phyloP scores from a whole-genome alignment of 805 yeast genomes.

The Wickerhamiella dianesei region DNA sequence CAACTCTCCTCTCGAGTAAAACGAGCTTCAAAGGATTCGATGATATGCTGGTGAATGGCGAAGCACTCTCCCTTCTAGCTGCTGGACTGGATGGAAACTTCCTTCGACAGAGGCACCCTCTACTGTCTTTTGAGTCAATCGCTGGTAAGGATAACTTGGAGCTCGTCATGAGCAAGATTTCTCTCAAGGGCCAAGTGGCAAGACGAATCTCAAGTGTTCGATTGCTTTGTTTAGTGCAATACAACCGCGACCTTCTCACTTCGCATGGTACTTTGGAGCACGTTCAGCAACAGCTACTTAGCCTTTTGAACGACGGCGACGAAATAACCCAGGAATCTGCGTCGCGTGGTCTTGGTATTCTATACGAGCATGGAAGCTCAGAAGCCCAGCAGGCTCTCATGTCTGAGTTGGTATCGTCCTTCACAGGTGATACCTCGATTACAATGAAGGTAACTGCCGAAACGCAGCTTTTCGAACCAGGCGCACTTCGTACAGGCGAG shows the following conservation, averaged over 20 bases:
- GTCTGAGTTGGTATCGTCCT: constrained; percentile 44
- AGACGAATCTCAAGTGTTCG: constrained; percentile 73
- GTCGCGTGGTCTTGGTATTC: constrained; percentile 68
- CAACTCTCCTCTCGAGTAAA: constrained; percentile 39
- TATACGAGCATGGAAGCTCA: constrained; percentile 61
- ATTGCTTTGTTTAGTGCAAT: constrained; percentile 69
- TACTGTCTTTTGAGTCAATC: not conserved
- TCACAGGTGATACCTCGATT: constrained; percentile 51
- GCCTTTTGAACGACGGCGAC: constrained; percentile 65
- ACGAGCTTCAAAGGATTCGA: constrained; percentile 63
- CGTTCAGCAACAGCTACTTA: constrained; percentile 64
- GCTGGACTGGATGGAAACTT: constrained; percentile 49
- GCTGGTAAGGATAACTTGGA: not conserved
- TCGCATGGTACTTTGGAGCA: constrained; percentile 31
- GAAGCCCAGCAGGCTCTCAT: not conserved
- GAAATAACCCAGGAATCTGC: constrained; percentile 89
- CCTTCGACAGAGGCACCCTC: not conserved
- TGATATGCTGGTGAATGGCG: constrained; percentile 65
- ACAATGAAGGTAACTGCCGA: constrained; percentile 65
- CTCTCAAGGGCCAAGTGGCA: not conserved
- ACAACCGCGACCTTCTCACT: constrained; percentile 40
- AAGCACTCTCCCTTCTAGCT: constrained; percentile 54
- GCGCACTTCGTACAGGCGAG: constrained; percentile 63
- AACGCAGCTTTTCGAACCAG: constrained; percentile 75
- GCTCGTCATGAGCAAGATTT: not conserved